Evolutionary conservation across 352 stramenopile genomes (phyloP), one percentile per base, ranked within the genome.

Genomic region (Pythium volutum): DNA sequence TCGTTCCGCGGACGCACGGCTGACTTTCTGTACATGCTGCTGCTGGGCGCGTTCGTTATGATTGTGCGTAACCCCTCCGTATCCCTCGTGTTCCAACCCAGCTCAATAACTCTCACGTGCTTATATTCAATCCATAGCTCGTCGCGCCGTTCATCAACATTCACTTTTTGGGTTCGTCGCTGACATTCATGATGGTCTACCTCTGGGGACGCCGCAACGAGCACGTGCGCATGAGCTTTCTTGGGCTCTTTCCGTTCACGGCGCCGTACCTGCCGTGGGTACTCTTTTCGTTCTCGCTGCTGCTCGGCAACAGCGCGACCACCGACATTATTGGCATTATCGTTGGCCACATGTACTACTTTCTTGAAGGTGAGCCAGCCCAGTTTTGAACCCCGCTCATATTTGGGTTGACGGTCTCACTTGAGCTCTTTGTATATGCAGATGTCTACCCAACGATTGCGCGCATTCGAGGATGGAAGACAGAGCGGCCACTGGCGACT

Each of bases 101-200:
- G 14, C 18, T 38, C 7, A 38, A n/a, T n/a, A n/a, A n/a, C n/a
- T n/a, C 11, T 18, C 12, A 15, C 25, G 38, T 58, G 25, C n/a
- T 36, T 15, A 49, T 9, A 20, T 25, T 14, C 26, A 18, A n/a
- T 10, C 5, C 26, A 8, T 3, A 97, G 87, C 71, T 94, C n/a
- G 81, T 98, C 12, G 96, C 97, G 41, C 95, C 96, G 14, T 99
- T 98, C 66, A 83, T 98, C 20, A 95, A 85, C 67, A 97, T 99
- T 38, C 93, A 98, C 60, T 99, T 99, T 75, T 79, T 99, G 10
- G 97, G 97, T 18, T 98, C 89, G 65, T 98, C 97, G 16, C 79
- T 99, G 25, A 98, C 97, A n/a, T 99, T 99, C 70, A 99, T 99
- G 97, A 99, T 99, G 97, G 89, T 99, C 6, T 99, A 99, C 76